Conservation (phyloP, 371 early-diverging fungal genomes). For the Smittium culicis region DNA sequence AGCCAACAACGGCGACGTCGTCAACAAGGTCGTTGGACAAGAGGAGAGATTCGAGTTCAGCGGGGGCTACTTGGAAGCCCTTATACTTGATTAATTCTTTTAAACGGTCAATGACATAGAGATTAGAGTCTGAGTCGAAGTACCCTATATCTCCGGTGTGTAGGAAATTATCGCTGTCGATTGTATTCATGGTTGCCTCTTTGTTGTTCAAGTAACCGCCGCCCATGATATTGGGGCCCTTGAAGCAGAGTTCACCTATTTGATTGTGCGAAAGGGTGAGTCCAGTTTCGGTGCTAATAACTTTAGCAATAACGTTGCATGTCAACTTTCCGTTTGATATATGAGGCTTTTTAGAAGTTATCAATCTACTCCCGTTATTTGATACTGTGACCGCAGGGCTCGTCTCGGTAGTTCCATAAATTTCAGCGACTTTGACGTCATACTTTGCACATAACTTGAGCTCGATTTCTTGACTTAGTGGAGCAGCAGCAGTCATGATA, state of each 20-base stretch:
- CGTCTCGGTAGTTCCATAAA: constrained; percentile 56
- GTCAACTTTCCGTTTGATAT: not conserved
- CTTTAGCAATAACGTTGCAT: constrained; percentile 41
- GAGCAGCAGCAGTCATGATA: constrained; percentile 68
- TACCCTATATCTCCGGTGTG: constrained; percentile 84
- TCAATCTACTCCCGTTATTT: not conserved
- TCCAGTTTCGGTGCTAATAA: constrained; percentile 46
- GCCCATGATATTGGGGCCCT: constrained; percentile 73
- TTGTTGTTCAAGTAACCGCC: constrained; percentile 71
- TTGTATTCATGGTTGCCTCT: constrained; percentile 51
- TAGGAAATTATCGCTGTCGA: constrained; percentile 79
- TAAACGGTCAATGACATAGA: constrained; percentile 37
- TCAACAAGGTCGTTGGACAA: constrained; percentile 46
- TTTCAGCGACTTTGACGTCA: constrained; percentile 47
- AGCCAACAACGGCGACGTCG: constrained; percentile 58
- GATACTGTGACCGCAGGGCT: constrained; percentile 29
- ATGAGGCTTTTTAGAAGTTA: too few relatives aligned
- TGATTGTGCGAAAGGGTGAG: constrained; percentile 35
- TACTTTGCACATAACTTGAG: constrained; percentile 24
- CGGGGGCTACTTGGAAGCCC: constrained; percentile 52
- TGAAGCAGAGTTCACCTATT: constrained; percentile 66
- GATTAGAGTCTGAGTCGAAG: constrained; percentile 52
- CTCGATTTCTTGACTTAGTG: constrained; percentile 48
- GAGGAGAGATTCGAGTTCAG: constrained; percentile 64
- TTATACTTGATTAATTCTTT: constrained; percentile 51